These are phyloP conservation scores for Tulasnella calospora DNA, from an alignment of 768 basidiomycete genomes.

Conservation along the genomic window DNA sequence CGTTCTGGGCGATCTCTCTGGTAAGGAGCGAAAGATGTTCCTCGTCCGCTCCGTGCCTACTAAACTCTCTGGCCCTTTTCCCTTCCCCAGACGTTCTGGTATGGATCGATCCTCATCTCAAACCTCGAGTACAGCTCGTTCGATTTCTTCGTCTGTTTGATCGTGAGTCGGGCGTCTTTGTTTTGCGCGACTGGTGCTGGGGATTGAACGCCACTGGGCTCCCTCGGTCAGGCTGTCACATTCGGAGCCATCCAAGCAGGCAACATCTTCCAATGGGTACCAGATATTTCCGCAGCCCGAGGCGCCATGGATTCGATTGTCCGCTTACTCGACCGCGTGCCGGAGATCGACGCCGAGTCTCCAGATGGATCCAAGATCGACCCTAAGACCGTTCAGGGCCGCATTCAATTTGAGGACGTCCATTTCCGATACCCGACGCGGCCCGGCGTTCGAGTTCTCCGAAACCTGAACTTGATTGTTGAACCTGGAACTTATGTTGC, in stretches of 20 bases:
- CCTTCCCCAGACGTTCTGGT: slow-evolving; percentile 57
- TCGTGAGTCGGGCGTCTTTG: slow-evolving; percentile 45
- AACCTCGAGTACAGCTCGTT: slow-evolving; percentile 49
- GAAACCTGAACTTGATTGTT: slow-evolving; percentile 31
- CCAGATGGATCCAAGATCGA: slow-evolving; percentile 38
- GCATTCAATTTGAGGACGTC: slow-evolving; percentile 37
- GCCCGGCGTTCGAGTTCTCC: slow-evolving; percentile 35
- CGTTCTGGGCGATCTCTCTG: slow-evolving; percentile 79
- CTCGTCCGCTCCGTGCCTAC: no score
- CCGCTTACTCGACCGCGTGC: slow-evolving; percentile 37
- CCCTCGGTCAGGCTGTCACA: slow-evolving; percentile 50
- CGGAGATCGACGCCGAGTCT: slow-evolving; percentile 39
- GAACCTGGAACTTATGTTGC: slow-evolving; percentile 32
- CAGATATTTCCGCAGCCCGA: slow-evolving; percentile 41
- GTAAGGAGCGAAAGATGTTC: slow-evolving; percentile 32
- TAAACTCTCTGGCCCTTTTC: neutral
- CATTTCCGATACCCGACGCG: slow-evolving; percentile 41
- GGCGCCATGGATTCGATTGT: slow-evolving; percentile 39
- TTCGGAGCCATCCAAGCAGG: slow-evolving; percentile 68
- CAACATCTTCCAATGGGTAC: slow-evolving; percentile 38
- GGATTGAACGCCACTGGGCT: neutral
- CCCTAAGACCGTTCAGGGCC: slow-evolving; percentile 37
- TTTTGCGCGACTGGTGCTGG: slow-evolving; percentile 28
- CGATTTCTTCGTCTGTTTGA: slow-evolving; percentile 78
- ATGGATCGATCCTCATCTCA: slow-evolving; percentile 60